Evolutionary conservation across 805 yeast species (phyloP).

Genomic region (Torulaspora quercuum): DNA sequence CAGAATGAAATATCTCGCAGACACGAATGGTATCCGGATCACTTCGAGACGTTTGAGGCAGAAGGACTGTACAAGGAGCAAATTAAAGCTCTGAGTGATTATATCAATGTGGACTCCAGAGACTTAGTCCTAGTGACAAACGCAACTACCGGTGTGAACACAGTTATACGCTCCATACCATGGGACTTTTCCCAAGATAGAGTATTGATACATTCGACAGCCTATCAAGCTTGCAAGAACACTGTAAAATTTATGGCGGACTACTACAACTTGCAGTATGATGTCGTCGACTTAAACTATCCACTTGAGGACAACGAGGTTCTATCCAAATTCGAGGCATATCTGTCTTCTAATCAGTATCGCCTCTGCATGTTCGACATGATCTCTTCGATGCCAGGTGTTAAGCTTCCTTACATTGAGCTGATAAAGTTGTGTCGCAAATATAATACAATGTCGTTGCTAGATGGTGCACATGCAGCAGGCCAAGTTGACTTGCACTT

Average conservation of each 20-base stretch:
- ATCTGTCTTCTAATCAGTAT: slow-evolving; percentile 29
- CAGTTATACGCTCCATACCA: slow-evolving; percentile 52
- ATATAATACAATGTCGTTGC: slow-evolving; percentile 48
- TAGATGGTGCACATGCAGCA: slow-evolving; percentile 72
- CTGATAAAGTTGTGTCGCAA: slow-evolving; percentile 46
- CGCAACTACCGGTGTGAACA: slow-evolving; percentile 59
- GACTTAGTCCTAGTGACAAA: slow-evolving; percentile 54
- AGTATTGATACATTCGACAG: slow-evolving; percentile 47
- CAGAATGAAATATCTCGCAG: slow-evolving; percentile 33
- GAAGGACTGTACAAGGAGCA: slow-evolving; percentile 35
- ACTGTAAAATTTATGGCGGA: slow-evolving; percentile 44
- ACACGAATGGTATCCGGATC: slow-evolving; percentile 47
- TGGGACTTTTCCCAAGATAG: slow-evolving; percentile 45
- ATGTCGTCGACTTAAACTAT: slow-evolving; percentile 41
- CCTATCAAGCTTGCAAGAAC: slow-evolving; percentile 54
- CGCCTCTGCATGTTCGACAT: slow-evolving; percentile 53
- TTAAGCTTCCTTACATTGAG: slow-evolving; percentile 51
- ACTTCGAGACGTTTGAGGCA: slow-evolving; percentile 36
- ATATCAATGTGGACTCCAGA: slow-evolving; percentile 47
- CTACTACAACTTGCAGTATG: slow-evolving; percentile 36
- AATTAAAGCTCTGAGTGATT: slow-evolving; percentile 39
- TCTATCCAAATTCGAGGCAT: slow-evolving; percentile 34
- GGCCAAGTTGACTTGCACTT: slow-evolving; percentile 50
- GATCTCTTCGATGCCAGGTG: slow-evolving; percentile 63
- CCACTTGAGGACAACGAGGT: slow-evolving; percentile 46